These are phyloP conservation scores for Phytopythium kandeliae DNA, from an alignment of 352 stramenopile genomes.

Conservation along the genomic window DNA sequence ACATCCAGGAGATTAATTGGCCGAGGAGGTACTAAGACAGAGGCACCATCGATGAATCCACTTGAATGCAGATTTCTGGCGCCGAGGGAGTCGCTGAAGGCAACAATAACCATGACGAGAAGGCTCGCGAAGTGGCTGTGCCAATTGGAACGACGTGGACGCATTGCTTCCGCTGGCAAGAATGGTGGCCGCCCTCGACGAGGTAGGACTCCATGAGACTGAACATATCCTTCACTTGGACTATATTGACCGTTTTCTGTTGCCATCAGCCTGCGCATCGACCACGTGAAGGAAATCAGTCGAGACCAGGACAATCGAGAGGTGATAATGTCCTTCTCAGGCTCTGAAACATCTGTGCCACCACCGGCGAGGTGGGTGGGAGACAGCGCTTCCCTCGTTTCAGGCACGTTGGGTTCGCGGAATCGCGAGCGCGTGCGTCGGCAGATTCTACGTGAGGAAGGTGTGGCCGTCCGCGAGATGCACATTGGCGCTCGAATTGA, in stretches of 20 bases:
- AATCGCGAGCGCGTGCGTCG: constrained; percentile 18
- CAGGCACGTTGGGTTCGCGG: background rate
- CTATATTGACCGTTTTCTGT: background rate
- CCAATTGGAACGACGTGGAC: constrained; percentile 32
- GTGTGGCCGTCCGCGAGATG: constrained; percentile 27
- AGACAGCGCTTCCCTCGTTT: background rate
- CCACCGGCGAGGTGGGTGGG: constrained; percentile 7
- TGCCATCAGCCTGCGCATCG: background rate
- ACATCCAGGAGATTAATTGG: background rate
- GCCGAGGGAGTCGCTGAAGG: background rate
- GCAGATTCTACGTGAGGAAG: constrained; percentile 44
- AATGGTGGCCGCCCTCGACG: constrained; percentile 17
- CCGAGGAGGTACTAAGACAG: no score
- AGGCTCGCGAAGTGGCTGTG: background rate
- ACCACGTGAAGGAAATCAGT: background rate
- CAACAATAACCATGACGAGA: background rate
- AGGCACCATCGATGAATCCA: no score
- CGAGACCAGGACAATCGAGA: constrained; percentile 2
- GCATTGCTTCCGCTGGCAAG: constrained; percentile 53
- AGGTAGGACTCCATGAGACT: no score
- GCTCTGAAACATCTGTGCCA: constrained; percentile 3
- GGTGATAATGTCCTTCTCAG: background rate
- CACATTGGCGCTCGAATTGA: constrained; percentile 45
- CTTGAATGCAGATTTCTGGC: constrained; percentile 1
- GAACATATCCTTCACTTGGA: background rate